phyloP scores from a whole-genome alignment of 1,284 basidiomycete species.

The Rhodotorula sp. region DNA sequence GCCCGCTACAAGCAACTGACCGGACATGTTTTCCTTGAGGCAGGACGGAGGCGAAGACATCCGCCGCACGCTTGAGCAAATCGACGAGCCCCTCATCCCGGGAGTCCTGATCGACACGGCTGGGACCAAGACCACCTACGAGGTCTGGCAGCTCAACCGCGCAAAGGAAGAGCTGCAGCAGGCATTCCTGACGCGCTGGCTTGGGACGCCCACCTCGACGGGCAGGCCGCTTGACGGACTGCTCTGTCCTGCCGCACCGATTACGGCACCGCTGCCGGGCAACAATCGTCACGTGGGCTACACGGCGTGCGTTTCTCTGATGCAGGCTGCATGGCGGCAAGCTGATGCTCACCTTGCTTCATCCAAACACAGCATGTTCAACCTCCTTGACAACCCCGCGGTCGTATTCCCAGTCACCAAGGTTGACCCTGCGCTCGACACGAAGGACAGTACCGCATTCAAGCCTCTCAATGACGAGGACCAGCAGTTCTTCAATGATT shows the following conservation, averaged over 20 bases:
- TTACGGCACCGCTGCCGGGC: conserved; percentile 1
- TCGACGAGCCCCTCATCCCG: conserved; percentile 43
- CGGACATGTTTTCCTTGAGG: no score
- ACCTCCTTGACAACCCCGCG: conserved; percentile 58
- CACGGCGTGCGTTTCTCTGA: neutral
- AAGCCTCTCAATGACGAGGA: conserved; percentile 58
- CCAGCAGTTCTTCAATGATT: conserved; percentile 58
- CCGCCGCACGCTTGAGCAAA: conserved; percentile 29
- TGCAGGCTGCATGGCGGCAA: no score
- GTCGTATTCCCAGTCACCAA: conserved; percentile 58
- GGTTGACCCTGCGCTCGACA: conserved; percentile 17
- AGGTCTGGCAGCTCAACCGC: conserved; percentile 58
- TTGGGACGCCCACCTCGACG: conserved; percentile 56
- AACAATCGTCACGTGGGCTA: conserved; percentile 5
- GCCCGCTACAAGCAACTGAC: no score
- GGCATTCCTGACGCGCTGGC: conserved; percentile 61
- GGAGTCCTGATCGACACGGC: conserved; percentile 5
- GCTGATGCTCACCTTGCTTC: neutral
- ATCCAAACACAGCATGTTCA: conserved; percentile 5
- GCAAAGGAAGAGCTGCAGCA: conserved; percentile 55
- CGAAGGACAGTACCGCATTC: conserved; percentile 37
- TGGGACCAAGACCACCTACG: conserved; percentile 52
- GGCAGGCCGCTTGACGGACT: conserved; percentile 63
- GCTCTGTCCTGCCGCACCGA: conserved; percentile 50
- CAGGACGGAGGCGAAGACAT: conserved; percentile 38